Conservation (phyloP, 164 flowering plant species). For the Litsea cubeba region DNA sequence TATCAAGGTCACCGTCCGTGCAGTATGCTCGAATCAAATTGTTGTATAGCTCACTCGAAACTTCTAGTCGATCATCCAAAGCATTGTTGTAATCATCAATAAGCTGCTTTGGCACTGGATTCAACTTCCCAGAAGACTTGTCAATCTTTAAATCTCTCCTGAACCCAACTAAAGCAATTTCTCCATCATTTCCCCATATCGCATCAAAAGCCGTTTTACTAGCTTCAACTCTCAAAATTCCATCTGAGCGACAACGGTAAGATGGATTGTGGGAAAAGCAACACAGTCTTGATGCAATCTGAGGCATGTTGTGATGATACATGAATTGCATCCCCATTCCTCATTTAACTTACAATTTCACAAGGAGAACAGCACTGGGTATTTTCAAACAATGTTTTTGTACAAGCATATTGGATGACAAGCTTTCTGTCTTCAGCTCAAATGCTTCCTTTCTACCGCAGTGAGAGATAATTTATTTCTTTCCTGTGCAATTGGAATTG, state of each 20-base stretch:
- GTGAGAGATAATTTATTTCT: neutral
- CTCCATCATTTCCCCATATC: neutral
- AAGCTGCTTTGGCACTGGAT: neutral
- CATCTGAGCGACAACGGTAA: neutral
- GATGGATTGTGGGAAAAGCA: neutral
- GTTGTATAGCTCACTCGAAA: slow-evolving; percentile 37
- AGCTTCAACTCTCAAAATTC: neutral
- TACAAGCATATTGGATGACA: neutral
- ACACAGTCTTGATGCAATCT: neutral
- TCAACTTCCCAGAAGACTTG: neutral
- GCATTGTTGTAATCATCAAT: neutral
- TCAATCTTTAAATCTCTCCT: slow-evolving; percentile 1
- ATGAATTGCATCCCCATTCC: slow-evolving; percentile 4
- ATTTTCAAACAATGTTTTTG: too few species aligned
- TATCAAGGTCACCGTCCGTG: slow-evolving; percentile 40
- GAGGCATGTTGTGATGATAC: neutral
- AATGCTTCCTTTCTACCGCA: neutral
- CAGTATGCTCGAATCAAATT: slow-evolving; percentile 34
- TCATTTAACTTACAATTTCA: neutral
- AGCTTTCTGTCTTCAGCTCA: neutral
- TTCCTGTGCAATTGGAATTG: neutral
- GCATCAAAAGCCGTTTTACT: slow-evolving; percentile 2
- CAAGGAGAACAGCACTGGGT: neutral
- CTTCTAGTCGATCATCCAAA: slow-evolving; percentile 30
- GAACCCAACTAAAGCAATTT: neutral